These are phyloP conservation scores for Tylopilus plumbeoviolaceoides DNA, from an alignment of 768 basidiomycete species.

Conservation along the genomic window DNA sequence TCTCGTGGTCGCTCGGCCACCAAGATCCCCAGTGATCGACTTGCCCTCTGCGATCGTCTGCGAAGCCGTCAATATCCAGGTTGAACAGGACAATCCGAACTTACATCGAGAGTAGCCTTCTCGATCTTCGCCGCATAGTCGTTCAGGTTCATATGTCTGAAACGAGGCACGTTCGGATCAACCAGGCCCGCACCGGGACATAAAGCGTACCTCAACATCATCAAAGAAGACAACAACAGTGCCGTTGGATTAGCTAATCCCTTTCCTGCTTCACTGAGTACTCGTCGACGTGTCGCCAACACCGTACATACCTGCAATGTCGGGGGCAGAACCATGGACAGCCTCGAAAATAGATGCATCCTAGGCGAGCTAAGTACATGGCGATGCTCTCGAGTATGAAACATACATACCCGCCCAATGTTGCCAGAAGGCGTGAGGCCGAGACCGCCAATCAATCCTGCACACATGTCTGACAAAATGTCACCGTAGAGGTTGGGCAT, in stretches of 20 bases:
- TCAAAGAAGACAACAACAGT: slow-evolving; percentile 86
- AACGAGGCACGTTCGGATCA: slow-evolving; percentile 24
- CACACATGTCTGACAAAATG: slow-evolving; percentile 97
- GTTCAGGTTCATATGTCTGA: slow-evolving; percentile 88
- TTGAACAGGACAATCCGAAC: slow-evolving; percentile 27
- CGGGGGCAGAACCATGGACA: slow-evolving; percentile 98
- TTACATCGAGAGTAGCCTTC: slow-evolving; percentile 81
- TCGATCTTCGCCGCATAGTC: slow-evolving; percentile 87
- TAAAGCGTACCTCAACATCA: slow-evolving; percentile 86
- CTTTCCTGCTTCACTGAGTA: slow-evolving; percentile 49
- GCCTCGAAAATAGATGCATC: slow-evolving; percentile 99
- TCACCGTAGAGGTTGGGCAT: slow-evolving; percentile 99
- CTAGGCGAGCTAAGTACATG: slow-evolving; percentile 36
- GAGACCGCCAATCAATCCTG: slow-evolving; percentile 95
- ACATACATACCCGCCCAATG: slow-evolving; percentile 75
- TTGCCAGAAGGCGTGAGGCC: slow-evolving; percentile 97
- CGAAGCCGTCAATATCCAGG: slow-evolving; percentile 7
- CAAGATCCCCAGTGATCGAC: slow-evolving; percentile 91
- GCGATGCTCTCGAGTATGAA: slow-evolving; percentile 1
- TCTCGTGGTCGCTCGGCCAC: slow-evolving; percentile 85
- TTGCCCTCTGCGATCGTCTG: slow-evolving; percentile 98
- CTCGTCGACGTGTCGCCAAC: neutral
- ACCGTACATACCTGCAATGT: slow-evolving; percentile 75
- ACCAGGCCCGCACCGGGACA: slow-evolving; percentile 10
- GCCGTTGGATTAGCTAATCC: slow-evolving; percentile 99